Base-by-base conservation (phyloP, 2,329 filamentous ascomycete genomes). In the Ophiognomonia clavigignenti-juglandacearum region DNA sequence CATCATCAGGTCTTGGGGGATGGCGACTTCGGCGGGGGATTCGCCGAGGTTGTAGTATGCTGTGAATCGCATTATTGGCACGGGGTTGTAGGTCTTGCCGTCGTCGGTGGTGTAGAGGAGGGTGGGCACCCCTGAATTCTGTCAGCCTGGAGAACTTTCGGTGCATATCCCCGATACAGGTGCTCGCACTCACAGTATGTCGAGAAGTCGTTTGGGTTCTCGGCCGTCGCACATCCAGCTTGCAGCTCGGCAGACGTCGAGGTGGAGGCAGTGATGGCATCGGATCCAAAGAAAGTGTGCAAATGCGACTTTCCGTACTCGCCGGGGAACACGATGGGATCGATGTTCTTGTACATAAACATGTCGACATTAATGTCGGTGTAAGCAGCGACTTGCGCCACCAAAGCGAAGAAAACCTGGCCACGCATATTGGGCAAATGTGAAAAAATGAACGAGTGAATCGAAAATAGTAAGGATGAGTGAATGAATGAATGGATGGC, bases 11-110 rank as follows among this genome's bases (percentile, higher is more conserved):
- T 74, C 59, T 49, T 73, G 65, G 0, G 72, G 72, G 27, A 74
- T 69, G 13, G 54, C 35, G 9, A 56, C 49, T 48, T 56, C 54
- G 39, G 54, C 53, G 0, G 47, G 46, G 4, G 51, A 43, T 24
- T 47, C 52, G 29, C 48, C 48, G 68, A 53, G 6, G 73, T 58
- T 51, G 59, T 74, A 74, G 60, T 74, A 74, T 16, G 71, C 68
- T 31, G 61, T 68, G 61, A 75, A 74, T 43, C 67, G 64, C 45
- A 52, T 56, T 39, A 59, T 57, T 44, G 54, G 62, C 11, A 64
- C 64, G 14, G 27, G 27, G 26, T 62, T 60, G 7, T 55, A 65
- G 29, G 60, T 58, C 18, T 57, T 59, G n/a, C 50, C 56, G 29
- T 62, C 59, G 19, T 62, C 54, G 31, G 56, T 53, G 7, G 63